A percentile compares a stretch with the other conserved stretches of the same genome.
Evolutionary conservation across 1,284 basidiomycete genomes (phyloP).

Genomic region (Cutaneotrichosporon sp.): DNA sequence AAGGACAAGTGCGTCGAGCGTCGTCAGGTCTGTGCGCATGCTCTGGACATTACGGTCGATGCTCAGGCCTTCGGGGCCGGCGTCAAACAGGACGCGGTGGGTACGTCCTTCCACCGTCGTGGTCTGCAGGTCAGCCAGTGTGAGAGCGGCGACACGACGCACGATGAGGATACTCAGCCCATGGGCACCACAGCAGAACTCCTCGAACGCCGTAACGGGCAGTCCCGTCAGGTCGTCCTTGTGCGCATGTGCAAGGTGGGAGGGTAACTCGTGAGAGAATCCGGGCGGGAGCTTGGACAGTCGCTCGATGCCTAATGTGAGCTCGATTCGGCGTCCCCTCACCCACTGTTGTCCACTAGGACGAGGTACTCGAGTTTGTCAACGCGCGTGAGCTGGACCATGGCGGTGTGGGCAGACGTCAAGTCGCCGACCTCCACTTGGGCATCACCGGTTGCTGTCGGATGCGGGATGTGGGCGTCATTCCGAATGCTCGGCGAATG

Average conservation of each 20-base stretch:
- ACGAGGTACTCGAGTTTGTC: slow-evolving; percentile 40
- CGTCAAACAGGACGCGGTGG: slow-evolving; percentile 67
- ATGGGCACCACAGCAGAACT: slow-evolving; percentile 76
- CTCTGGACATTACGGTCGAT: slow-evolving; percentile 65
- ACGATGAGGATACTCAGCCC: slow-evolving; percentile 73
- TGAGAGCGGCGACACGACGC: slow-evolving; percentile 25
- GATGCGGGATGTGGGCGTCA: not conserved
- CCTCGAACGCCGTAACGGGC: slow-evolving; percentile 65
- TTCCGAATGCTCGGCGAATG: slow-evolving; percentile 1
- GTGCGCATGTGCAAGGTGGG: slow-evolving; percentile 52
- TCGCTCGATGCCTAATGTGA: slow-evolving; percentile 53
- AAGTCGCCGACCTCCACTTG: slow-evolving; percentile 45
- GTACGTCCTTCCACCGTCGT: slow-evolving; percentile 49
- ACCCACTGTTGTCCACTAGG: slow-evolving; percentile 39
- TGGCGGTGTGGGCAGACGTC: slow-evolving; percentile 18
- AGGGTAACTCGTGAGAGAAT: slow-evolving; percentile 64
- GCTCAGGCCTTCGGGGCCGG: slow-evolving; percentile 67
- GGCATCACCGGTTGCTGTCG: not conserved
- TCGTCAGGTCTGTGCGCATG: slow-evolving; percentile 56
- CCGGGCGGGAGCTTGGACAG: slow-evolving; percentile 71
- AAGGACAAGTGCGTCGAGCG: slow-evolving; percentile 61
- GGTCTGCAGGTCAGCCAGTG: slow-evolving; percentile 18
- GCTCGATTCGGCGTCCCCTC: not conserved
- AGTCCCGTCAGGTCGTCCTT: slow-evolving; percentile 58
- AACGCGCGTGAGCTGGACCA: slow-evolving; percentile 16